Percentiles rank a stretch among this genome's conserved stretches.
These are phyloP conservation scores for Sparassis latifolia DNA, from an alignment of 1,284 basidiomycete species.

Conservation along the genomic window DNA sequence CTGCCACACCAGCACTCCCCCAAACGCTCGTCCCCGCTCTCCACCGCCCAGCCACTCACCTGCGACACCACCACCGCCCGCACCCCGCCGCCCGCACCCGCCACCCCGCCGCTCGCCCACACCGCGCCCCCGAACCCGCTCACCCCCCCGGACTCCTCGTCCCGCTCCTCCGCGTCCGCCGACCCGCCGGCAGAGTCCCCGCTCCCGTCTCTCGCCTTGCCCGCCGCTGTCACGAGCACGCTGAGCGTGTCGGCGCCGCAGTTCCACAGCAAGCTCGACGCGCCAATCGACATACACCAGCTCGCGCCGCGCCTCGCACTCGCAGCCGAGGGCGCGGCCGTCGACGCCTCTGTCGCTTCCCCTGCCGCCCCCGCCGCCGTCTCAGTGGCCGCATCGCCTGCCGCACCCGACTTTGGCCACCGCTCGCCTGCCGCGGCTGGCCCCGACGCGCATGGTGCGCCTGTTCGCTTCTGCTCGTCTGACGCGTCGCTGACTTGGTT, in stretches of 20 bases:
- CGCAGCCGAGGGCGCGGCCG: background rate
- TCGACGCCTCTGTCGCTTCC: background rate
- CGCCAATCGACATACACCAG: constrained; percentile 16
- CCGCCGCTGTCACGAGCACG: background rate
- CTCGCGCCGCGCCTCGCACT: constrained; percentile 2
- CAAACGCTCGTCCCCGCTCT: too few species aligned
- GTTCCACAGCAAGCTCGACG: constrained; percentile 8
- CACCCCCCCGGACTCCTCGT: too few species aligned
- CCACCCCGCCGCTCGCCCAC: too few species aligned
- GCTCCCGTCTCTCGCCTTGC: background rate
- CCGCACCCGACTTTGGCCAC: constrained; percentile 1
- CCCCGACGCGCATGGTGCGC: background rate
- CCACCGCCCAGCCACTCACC: too few species aligned
- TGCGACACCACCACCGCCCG: too few species aligned
- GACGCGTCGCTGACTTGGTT: background rate
- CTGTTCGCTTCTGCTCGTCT: background rate
- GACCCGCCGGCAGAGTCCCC: background rate
- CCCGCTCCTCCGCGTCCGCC: too few species aligned
- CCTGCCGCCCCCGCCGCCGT: background rate
- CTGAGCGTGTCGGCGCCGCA: background rate
- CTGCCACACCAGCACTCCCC: too few species aligned
- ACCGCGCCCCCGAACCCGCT: too few species aligned
- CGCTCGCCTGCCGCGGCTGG: background rate
- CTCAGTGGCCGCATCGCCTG: constrained; percentile 12
- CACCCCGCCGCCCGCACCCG: too few species aligned